These are phyloP conservation scores for Chloris gayana DNA, from an alignment of 176 grass and related monocot genomes.

Conservation along the genomic window DNA sequence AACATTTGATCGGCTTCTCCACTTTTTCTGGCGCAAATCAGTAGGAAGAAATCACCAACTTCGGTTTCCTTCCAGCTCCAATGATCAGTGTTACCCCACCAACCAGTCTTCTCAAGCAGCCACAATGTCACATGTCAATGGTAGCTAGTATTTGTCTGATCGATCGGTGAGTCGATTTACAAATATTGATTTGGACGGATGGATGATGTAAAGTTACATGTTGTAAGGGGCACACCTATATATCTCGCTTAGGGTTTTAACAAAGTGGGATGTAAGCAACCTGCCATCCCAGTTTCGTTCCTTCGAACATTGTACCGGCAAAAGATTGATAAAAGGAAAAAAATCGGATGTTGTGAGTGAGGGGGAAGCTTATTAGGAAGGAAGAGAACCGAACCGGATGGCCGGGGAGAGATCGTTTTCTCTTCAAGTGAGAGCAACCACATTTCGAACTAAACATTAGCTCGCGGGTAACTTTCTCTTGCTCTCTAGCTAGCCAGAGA, in stretches of 20 bases:
- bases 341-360: not conserved
- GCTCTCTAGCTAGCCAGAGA: not conserved
- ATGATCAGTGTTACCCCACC: slow-evolving; percentile 29
- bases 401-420: slow-evolving; percentile 52
- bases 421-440: slow-evolving; percentile 56
- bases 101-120: slow-evolving; percentile 49
- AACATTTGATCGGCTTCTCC: slow-evolving; percentile 32
- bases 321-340: slow-evolving; percentile 14
- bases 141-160: slow-evolving; percentile 30
- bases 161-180: slow-evolving; percentile 11
- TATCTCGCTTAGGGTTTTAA: slow-evolving; percentile 46
- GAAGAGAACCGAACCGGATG: not conserved
- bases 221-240: slow-evolving; percentile 20
- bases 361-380: slow-evolving; percentile 7
- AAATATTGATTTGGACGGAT: slow-evolving; percentile 22
- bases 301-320: not conserved
- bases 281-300: not conserved
- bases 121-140: slow-evolving; percentile 32
- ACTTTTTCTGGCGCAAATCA: not conserved
- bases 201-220: slow-evolving; percentile 36
- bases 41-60: not conserved
- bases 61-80: not conserved
- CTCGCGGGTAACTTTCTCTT: slow-evolving; percentile 42
- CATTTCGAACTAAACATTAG: slow-evolving; percentile 43
- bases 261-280: slow-evolving; percentile 65